Conservation (phyloP, 768 basidiomycete genomes). For the Neoboletus magnificus region DNA sequence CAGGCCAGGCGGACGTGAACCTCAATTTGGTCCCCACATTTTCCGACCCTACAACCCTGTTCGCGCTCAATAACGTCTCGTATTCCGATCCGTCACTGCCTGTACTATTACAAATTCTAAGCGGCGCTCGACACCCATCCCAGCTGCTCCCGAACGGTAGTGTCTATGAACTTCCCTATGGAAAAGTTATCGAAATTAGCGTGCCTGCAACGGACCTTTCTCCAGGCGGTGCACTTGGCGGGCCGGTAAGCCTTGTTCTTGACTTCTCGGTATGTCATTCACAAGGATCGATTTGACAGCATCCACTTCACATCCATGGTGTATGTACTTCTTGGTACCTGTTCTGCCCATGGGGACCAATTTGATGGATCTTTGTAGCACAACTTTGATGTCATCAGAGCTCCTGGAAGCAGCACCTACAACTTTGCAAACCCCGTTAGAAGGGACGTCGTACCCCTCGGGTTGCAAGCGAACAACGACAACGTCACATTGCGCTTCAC, state of each 20-base stretch:
- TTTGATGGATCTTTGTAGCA: slow-evolving; percentile 28
- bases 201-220: slow-evolving; percentile 23
- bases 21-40: slow-evolving; percentile 26
- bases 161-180: slow-evolving; percentile 39
- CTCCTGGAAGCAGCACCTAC: slow-evolving; percentile 34
- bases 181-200: slow-evolving; percentile 44
- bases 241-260: slow-evolving; percentile 10
- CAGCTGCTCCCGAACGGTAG: slow-evolving; percentile 41
- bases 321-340: slow-evolving; percentile 26
- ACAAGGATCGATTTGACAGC: slow-evolving; percentile 16
- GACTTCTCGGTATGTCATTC: background rate
- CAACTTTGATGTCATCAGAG: slow-evolving; percentile 30
- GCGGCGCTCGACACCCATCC: slow-evolving; percentile 32
- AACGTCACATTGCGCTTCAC: slow-evolving; percentile 54
- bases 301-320: slow-evolving; percentile 43
- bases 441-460: slow-evolving; percentile 44
- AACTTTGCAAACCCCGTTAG: slow-evolving; percentile 51
- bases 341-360: too few species aligned
- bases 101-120: slow-evolving; percentile 42
- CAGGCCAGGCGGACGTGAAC: slow-evolving; percentile 39
- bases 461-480: slow-evolving; percentile 27
- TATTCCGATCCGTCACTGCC: slow-evolving; percentile 36
- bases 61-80: slow-evolving; percentile 29
- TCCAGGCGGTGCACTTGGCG: slow-evolving; percentile 4
- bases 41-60: background rate